Evolutionary conservation across 805 yeast species (phyloP).

Genomic region (Lipomyces sp.): DNA sequence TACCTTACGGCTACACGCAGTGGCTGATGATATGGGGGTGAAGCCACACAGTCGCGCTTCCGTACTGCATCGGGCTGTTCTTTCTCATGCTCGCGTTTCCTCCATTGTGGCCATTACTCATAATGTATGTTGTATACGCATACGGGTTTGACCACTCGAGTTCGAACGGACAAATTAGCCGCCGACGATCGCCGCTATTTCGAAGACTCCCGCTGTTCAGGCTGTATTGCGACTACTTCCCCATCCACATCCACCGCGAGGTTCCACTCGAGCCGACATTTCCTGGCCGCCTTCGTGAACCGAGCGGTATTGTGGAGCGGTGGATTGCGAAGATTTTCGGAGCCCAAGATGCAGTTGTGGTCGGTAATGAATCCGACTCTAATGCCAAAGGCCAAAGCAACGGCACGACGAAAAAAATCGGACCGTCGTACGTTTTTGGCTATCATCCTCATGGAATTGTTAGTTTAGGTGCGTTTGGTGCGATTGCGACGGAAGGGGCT

Average conservation of each 20-base stretch:
- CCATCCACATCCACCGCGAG: conserved; percentile 71
- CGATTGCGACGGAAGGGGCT: conserved; percentile 81
- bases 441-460: conserved; percentile 97
- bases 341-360: conserved; percentile 17
- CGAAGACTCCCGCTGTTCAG: conserved; percentile 67
- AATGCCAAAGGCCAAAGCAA: background rate
- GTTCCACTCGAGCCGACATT: conserved; percentile 76
- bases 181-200: conserved; percentile 61
- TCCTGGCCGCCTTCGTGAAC: conserved; percentile 30
- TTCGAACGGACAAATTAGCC: conserved; percentile 69
- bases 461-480: conserved; percentile 87
- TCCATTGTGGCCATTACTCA: conserved; percentile 66
- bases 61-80: conserved; percentile 45
- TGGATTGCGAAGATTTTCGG: conserved; percentile 30
- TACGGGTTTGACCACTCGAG: conserved; percentile 64
- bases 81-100: conserved; percentile 64
- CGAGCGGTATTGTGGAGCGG: conserved; percentile 25
- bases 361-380: conserved; percentile 1
- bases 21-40: background rate
- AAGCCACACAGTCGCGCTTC: conserved; percentile 34
- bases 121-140: conserved; percentile 66
- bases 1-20: background rate
- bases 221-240: conserved; percentile 78
- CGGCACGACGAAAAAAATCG: conserved; percentile 10
- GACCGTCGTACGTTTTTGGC: conserved; percentile 75